Evolutionary conservation across 2,329 filamentous ascomycete genomes (phyloP), one percentile per base, ranked within the genome.

Genomic region (Zalaria obscura): DNA sequence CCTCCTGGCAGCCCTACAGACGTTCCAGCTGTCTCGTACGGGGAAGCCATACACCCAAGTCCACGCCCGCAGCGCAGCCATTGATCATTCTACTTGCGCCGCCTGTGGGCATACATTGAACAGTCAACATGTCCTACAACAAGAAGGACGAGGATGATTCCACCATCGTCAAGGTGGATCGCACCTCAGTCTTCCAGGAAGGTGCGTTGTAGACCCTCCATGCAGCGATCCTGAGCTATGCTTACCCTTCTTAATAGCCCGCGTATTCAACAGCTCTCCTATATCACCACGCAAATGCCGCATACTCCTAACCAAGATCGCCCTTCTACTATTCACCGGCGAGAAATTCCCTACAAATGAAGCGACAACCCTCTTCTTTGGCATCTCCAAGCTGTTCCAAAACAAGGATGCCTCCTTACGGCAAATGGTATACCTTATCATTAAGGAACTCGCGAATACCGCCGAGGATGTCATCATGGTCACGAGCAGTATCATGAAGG

Each of bases 381-480:
- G 89, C 54, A 96, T 93, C 64, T 96, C 89, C 47, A 96, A 96
- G 74, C 76, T 96, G 46, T 98, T 98, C 75, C 89, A 96, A 72
- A 96, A 96, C 68, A 96, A 95, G 67, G 91, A 98, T 80, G 83
- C 88, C 56, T 89, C 86, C 55, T 73, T 98, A 60, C 86, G 91
- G 57, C 91, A 98, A 72, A 95, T 96, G 88, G 89, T 98, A 40
- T 93, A 96, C 68, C 74, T 96, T 51, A 80, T 95, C 60, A 85
- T 96, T 70, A 98, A 96, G 76, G 91, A 98, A 74, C 73, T 98
- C 56, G 86, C 89, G 52, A 78, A 80, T 63, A 94, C 87, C 25
- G 91, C 91, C 45, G 87, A 96, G 69, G 91, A 98, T 72, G 93
- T 95, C 50, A 98, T 98, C 62, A 96, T 98, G 91, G 91, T 95